Conservation (phyloP, 371 early-diverging fungal species). For the Pancytospora epiphaga region DNA sequence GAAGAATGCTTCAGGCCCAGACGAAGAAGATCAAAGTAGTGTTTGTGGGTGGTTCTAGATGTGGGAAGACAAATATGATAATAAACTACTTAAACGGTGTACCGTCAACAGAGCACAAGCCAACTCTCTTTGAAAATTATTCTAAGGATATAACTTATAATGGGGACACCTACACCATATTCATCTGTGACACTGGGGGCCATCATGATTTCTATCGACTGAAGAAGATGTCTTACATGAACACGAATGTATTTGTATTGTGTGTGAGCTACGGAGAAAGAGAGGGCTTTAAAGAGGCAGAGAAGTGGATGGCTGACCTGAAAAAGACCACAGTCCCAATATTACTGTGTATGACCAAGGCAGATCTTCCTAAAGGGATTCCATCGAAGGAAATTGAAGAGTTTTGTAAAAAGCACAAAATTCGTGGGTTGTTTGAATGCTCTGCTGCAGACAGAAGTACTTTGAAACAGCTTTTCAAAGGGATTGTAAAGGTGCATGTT, state of each 20-base stretch:
- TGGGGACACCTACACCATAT: constrained; percentile 56
- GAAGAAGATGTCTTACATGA: constrained; percentile 71
- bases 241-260: constrained; percentile 74
- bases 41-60: constrained; percentile 43
- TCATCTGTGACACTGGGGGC: constrained; percentile 80
- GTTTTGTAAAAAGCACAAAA: background rate
- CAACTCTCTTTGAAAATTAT: constrained; percentile 70
- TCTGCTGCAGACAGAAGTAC: background rate
- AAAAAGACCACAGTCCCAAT: constrained; percentile 79
- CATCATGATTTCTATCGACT: constrained; percentile 73
- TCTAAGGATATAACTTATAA: constrained; percentile 64
- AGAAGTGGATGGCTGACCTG: constrained; percentile 78
- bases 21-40: constrained; percentile 52
- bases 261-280: constrained; percentile 71
- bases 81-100: constrained; percentile 27
- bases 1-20: too few species aligned
- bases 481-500: background rate
- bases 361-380: constrained; percentile 66
- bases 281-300: constrained; percentile 70
- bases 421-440: background rate
- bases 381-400: background rate
- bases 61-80: constrained; percentile 50
- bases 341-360: constrained; percentile 91
- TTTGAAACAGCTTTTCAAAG: constrained; percentile 11
- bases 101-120: constrained; percentile 28